Percentiles rank a stretch among this genome's conserved stretches.
Conservation (phyloP, 345 rosid species). For the Crucihimalaya himalaica region DNA sequence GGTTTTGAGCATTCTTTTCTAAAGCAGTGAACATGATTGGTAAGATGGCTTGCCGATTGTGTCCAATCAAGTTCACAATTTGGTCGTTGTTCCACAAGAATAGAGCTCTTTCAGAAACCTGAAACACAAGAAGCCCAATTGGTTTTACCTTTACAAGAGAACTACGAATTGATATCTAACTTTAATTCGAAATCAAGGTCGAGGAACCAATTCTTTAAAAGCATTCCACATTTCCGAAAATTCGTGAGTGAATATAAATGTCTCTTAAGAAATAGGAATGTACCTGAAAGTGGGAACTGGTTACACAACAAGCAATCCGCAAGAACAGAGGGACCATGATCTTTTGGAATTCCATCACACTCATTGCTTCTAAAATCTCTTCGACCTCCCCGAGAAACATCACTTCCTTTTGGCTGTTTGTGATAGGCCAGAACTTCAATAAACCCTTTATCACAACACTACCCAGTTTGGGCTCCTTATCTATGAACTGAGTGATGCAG, state of each 20-base stretch:
- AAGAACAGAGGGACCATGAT: conserved; percentile 77
- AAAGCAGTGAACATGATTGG: conserved; percentile 70
- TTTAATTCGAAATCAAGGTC: not conserved
- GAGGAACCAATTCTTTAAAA: not conserved
- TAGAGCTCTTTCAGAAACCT: conserved; percentile 93
- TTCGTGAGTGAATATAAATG: not conserved
- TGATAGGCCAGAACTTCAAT: conserved; percentile 83
- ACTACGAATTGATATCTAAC: not conserved
- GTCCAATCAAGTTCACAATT: conserved; percentile 67
- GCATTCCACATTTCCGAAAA: not conserved
- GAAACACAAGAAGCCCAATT: conserved; percentile 29
- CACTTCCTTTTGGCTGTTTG: conserved; percentile 87
- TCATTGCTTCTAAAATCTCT: conserved; percentile 76
- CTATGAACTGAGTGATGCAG: conserved; percentile 79
- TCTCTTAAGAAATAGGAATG: not conserved
- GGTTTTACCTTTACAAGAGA: not conserved
- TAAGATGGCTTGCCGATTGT: conserved; percentile 62
- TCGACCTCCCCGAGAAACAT: conserved; percentile 85
- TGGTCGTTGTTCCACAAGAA: conserved; percentile 96
- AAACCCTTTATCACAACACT: conserved; percentile 65
- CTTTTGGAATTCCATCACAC: conserved; percentile 74
- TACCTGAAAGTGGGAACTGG: conserved; percentile 89
- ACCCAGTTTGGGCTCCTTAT: conserved; percentile 78
- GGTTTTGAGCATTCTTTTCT: conserved; percentile 68
- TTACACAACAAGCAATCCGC: conserved; percentile 77